These are phyloP conservation scores for Jaltomata sinuosa DNA, from an alignment of 257 asterid genomes.

Conservation along the genomic window DNA sequence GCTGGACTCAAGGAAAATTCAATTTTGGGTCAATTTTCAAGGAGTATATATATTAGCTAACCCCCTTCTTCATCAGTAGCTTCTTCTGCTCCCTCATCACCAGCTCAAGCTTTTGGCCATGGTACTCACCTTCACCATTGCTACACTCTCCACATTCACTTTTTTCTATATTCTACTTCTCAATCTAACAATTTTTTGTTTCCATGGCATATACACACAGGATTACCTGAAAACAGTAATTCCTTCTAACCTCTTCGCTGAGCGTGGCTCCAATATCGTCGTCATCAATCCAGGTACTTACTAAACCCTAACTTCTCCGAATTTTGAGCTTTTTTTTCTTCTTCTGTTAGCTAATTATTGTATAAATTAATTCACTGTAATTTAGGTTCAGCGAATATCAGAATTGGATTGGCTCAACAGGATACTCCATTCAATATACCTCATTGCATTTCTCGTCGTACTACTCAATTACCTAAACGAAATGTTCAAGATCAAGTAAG, in stretches of 20 bases:
- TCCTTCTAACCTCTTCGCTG: conserved; percentile 82
- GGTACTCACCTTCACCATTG: neutral
- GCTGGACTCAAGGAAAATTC: too few relatives aligned
- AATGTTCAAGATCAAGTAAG: conserved; percentile 80
- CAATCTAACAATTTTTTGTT: neutral
- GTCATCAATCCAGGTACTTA: conserved; percentile 84
- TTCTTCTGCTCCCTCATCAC: neutral
- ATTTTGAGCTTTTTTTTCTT: neutral
- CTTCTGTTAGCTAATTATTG: neutral
- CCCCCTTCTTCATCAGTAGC: neutral
- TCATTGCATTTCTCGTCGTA: conserved; percentile 84
- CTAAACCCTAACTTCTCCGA: neutral
- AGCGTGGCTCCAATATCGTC: conserved; percentile 92
- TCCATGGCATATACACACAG: conserved; percentile 25
- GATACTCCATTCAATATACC: conserved; percentile 66
- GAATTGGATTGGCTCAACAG: conserved; percentile 85
- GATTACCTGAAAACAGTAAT: conserved; percentile 73
- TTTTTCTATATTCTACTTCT: neutral
- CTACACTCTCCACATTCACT: neutral
- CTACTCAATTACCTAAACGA: conserved; percentile 57
- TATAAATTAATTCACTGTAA: neutral
- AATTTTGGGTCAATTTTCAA: neutral
- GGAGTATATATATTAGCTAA: neutral
- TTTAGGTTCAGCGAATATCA: conserved; percentile 61
- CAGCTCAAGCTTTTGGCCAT: neutral